Percentiles rank a stretch among this genome's conserved stretches.
Evolutionary conservation across 805 yeast genomes (phyloP).

Genomic region (Lipomyces japonicus): DNA sequence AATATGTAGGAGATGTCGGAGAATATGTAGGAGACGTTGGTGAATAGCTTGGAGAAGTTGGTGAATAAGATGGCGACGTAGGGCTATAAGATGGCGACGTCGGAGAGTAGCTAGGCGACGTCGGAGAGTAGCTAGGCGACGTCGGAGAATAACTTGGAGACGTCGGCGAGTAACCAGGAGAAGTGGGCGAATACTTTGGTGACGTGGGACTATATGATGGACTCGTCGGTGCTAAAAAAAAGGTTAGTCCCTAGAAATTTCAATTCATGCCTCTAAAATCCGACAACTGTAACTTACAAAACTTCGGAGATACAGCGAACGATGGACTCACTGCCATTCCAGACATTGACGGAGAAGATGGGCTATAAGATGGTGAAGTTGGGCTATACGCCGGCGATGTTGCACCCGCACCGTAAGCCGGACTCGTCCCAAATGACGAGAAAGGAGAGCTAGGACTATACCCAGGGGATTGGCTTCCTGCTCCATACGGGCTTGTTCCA

Average conservation of each 20-base stretch:
- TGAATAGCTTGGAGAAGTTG: conserved; percentile 59
- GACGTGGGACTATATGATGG: conserved; percentile 67
- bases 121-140: conserved; percentile 60
- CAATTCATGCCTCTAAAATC: too few relatives aligned
- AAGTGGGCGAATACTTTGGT: conserved; percentile 78
- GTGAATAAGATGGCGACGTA: conserved; percentile 57
- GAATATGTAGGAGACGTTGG: conserved; percentile 69
- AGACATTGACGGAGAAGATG: conserved; percentile 69
- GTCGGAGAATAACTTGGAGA: conserved; percentile 66
- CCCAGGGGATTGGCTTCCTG: conserved; percentile 55
- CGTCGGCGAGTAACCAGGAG: conserved; percentile 77
- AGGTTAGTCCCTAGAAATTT: not conserved
- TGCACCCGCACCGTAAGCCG: conserved; percentile 53
- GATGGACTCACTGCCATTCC: conserved; percentile 68
- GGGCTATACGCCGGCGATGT: conserved; percentile 63
- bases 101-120: conserved; percentile 68
- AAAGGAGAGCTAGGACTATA: conserved; percentile 74
- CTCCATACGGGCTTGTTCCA: conserved; percentile 53
- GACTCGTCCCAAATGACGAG: conserved; percentile 57
- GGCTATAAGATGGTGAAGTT: conserved; percentile 67
- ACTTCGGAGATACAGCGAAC: conserved; percentile 51
- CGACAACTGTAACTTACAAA: conserved; percentile 10
- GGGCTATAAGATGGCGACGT: conserved; percentile 58
- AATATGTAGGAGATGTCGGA: conserved; percentile 77
- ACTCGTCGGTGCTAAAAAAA: conserved; percentile 46